A percentile compares a stretch with the other conserved stretches of the same genome.
Conservation (phyloP, 208 protist species). For the Leishmania turanica region DNA sequence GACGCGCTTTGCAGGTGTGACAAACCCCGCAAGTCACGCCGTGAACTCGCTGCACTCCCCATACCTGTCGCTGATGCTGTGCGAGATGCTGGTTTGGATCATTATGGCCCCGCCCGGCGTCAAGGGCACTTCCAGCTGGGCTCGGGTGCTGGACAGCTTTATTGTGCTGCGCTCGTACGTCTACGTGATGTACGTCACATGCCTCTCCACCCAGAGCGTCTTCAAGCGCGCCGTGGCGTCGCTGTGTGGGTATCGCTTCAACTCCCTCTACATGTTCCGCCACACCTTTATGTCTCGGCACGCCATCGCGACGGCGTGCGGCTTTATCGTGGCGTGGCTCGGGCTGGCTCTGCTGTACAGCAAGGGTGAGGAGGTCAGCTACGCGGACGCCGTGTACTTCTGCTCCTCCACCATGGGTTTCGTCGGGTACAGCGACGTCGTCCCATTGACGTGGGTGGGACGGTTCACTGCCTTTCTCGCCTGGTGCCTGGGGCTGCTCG, state of each 20-base stretch:
- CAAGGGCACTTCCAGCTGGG: slow-evolving; percentile 21
- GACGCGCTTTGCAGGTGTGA: slow-evolving; percentile 52
- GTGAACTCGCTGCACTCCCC: slow-evolving; percentile 67
- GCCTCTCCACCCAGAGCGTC: slow-evolving; percentile 34
- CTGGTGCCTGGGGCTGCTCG: slow-evolving; percentile 45
- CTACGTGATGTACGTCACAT: slow-evolving; percentile 52
- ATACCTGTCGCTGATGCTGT: slow-evolving; percentile 34
- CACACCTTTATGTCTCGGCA: slow-evolving; percentile 35
- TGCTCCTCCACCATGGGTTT: slow-evolving; percentile 52
- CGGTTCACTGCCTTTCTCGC: slow-evolving; percentile 52
- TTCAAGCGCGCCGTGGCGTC: slow-evolving; percentile 56
- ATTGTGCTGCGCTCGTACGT: slow-evolving; percentile 73
- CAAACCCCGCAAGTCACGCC: slow-evolving; percentile 33
- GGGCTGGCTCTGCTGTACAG: slow-evolving; percentile 49
- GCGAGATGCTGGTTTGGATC: slow-evolving; percentile 74
- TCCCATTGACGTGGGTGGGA: slow-evolving; percentile 45
- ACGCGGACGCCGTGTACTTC: slow-evolving; percentile 59
- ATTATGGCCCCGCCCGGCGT: slow-evolving; percentile 63
- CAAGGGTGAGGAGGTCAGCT: slow-evolving; percentile 46
- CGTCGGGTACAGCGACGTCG: slow-evolving; percentile 59
- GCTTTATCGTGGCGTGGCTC: slow-evolving; percentile 37
- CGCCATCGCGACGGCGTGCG: slow-evolving; percentile 23
- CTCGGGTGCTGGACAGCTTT: slow-evolving; percentile 51
- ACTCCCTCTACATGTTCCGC: slow-evolving; percentile 43
- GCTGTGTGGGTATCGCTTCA: slow-evolving; percentile 50